Percentiles rank a stretch among this genome's conserved stretches.
Conservation (phyloP, 2,329 filamentous ascomycete species). For the Fulvia fulva region DNA sequence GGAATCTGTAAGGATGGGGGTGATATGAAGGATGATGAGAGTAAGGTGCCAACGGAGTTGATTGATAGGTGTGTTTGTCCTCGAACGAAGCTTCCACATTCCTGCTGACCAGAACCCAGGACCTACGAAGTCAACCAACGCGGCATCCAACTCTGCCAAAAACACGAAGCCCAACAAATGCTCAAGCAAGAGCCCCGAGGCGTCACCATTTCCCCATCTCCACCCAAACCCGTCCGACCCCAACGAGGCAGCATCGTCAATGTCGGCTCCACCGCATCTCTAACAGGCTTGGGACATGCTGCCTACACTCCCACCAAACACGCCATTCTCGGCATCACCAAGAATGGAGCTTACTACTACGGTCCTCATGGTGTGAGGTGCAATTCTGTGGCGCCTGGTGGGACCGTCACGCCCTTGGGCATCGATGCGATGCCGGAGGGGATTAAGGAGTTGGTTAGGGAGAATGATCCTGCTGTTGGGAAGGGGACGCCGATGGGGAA, state of each 20-base stretch:
- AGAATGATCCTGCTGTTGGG: neutral
- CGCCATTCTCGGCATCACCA: slow-evolving; percentile 25
- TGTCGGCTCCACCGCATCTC: slow-evolving; percentile 11
- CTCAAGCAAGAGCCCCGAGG: neutral
- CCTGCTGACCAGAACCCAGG: slow-evolving; percentile 45
- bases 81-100: neutral
- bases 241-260: slow-evolving; percentile 53
- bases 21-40: slow-evolving; percentile 6
- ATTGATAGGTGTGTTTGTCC: slow-evolving; percentile 36
- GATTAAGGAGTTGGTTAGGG: neutral
- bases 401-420: neutral
- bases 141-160: slow-evolving; percentile 2
- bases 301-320: slow-evolving; percentile 24
- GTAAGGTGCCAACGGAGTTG: neutral
- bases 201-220: slow-evolving; percentile 33
- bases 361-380: slow-evolving; percentile 22
- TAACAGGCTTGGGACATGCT: slow-evolving; percentile 12
- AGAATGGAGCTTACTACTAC: slow-evolving; percentile 24
- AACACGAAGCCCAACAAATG: slow-evolving; percentile 7
- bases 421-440: neutral
- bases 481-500: neutral
- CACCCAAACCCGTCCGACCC: slow-evolving; percentile 53
- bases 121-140: slow-evolving; percentile 7
- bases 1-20: slow-evolving; percentile 3
- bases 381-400: slow-evolving; percentile 25